A percentile compares a stretch with the other conserved stretches of the same genome.
Conservation (phyloP, 257 asterid genomes). For the Capsicum pubescens region DNA sequence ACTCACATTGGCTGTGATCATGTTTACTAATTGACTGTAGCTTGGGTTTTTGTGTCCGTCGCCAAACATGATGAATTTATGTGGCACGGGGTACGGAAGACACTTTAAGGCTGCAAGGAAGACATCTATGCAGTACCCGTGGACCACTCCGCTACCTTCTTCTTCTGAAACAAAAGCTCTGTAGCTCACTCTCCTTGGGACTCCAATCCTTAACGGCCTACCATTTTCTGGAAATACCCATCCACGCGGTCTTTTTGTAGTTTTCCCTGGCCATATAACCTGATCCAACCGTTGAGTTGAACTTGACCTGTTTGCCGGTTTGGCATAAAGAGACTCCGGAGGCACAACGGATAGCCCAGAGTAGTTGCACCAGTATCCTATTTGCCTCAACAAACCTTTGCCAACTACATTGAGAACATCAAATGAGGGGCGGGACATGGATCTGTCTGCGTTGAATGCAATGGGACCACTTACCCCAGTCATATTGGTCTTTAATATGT, state of each 20-base stretch:
- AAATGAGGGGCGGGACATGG: conserved; percentile 59
- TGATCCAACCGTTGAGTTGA: conserved; percentile 52
- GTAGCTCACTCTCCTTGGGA: conserved; percentile 71
- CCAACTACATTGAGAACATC: conserved; percentile 73
- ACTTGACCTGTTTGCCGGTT: conserved; percentile 56
- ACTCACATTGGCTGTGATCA: conserved; percentile 55
- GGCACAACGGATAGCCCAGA: conserved; percentile 76
- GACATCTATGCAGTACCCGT: conserved; percentile 76
- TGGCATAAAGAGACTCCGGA: conserved; percentile 63
- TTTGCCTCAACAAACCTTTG: conserved; percentile 46
- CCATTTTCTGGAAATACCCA: conserved; percentile 82
- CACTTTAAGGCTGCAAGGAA: conserved; percentile 68
- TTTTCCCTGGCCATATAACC: conserved; percentile 77
- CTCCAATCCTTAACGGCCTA: conserved; percentile 66
- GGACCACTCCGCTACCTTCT: conserved; percentile 39
- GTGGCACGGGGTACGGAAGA: conserved; percentile 79
- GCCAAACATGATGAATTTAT: conserved; percentile 65
- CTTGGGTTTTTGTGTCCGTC: conserved; percentile 71
- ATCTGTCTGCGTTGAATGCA: conserved; percentile 54
- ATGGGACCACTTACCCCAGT: conserved; percentile 72
- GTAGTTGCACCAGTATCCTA: conserved; percentile 86
- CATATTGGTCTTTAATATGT: conserved; percentile 59
- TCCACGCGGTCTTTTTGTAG: conserved; percentile 66
- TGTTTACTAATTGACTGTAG: conserved; percentile 56
- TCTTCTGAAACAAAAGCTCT: conserved; percentile 60